Evolutionary conservation across 768 basidiomycete genomes (phyloP).

Genomic region (Lentinula guzmanii): DNA sequence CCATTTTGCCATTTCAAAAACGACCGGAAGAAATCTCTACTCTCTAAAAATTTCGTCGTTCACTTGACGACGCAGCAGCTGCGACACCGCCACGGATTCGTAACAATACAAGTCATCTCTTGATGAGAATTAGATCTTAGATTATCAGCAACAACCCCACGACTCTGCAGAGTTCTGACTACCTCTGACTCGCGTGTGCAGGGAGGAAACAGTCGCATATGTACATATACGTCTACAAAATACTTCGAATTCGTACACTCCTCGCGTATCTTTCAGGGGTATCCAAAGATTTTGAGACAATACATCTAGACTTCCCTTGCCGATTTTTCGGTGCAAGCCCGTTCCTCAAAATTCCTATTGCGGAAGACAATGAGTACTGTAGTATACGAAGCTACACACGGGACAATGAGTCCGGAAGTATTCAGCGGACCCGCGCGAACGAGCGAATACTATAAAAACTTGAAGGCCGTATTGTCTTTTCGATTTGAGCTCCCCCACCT

Average conservation of each 20-base stretch:
- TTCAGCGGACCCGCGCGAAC: constrained; percentile 21
- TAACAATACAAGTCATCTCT: background rate
- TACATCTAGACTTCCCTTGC: constrained; percentile 15
- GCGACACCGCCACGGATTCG: background rate
- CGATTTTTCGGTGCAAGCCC: constrained; percentile 25
- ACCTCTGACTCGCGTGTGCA: background rate
- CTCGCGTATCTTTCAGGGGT: background rate
- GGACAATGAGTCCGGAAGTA: constrained; percentile 24
- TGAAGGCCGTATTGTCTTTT: constrained; percentile 47
- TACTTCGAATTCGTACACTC: background rate
- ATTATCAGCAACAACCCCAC: background rate
- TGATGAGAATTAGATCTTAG: background rate
- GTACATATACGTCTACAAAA: background rate
- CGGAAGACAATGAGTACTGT: background rate
- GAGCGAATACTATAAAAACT: constrained; percentile 43
- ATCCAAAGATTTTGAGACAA: constrained; percentile 24
- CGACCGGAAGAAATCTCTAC: too few species aligned
- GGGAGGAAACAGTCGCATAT: background rate
- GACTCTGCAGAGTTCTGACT: background rate
- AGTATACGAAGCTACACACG: background rate
- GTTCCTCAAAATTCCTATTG: background rate
- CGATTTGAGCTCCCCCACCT: constrained; percentile 53
- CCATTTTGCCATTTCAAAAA: too few species aligned
- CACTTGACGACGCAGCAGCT: too few species aligned
- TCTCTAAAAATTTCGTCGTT: too few species aligned